Evolutionary conservation across 139 green algal genomes (phyloP).

Genomic region (Pleodorina starrii): DNA sequence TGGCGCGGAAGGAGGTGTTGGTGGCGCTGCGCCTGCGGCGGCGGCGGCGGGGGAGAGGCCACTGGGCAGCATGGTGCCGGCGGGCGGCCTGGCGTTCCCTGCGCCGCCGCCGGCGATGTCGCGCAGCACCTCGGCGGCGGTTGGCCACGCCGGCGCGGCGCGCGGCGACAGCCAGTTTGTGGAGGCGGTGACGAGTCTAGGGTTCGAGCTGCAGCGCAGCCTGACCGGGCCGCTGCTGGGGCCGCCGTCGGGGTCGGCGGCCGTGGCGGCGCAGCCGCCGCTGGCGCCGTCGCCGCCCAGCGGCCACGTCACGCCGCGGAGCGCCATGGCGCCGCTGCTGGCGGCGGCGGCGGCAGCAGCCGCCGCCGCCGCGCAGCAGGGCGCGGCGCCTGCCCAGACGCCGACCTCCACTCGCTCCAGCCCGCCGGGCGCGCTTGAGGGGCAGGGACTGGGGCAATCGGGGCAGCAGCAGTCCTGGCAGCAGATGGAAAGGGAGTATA

Average conservation of each 20-base stretch:
- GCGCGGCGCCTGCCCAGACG: neutral
- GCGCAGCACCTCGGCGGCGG: neutral
- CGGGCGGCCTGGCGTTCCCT: conserved; percentile 23
- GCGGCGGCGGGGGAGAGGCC: neutral
- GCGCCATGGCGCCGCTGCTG: neutral
- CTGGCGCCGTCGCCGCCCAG: neutral
- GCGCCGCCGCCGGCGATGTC: neutral
- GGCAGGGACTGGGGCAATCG: neutral
- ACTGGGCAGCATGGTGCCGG: conserved; percentile 3
- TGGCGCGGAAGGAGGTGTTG: too few species aligned
- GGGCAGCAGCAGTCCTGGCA: neutral
- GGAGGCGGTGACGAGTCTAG: conserved; percentile 26
- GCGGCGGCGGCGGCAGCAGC: neutral
- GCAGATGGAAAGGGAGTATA: neutral
- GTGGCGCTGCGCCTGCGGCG: neutral
- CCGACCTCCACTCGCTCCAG: neutral
- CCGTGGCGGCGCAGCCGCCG: neutral
- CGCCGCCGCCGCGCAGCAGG: neutral
- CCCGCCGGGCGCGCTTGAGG: neutral
- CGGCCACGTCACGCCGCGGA: neutral
- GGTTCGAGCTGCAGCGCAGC: neutral
- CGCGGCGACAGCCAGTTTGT: conserved; percentile 23
- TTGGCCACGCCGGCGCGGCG: neutral
- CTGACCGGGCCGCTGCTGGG: neutral
- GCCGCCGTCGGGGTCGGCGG: neutral